Conservation (phyloP, 2,329 filamentous ascomycete genomes). For the Xylaria sp. region DNA sequence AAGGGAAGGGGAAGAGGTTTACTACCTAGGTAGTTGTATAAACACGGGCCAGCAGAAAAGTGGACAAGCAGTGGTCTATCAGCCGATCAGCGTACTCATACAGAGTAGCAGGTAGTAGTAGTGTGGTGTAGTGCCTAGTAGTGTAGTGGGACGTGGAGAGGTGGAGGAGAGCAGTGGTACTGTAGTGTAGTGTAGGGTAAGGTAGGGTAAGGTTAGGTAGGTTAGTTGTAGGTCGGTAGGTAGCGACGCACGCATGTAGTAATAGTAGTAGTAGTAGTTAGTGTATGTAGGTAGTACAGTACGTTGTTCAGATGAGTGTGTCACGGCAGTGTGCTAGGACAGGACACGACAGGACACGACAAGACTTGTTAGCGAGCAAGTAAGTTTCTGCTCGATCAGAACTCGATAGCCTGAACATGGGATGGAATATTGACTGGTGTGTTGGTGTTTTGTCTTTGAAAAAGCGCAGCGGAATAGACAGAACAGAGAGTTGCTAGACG, state of each 20-base stretch:
- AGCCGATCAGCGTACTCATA: conserved; percentile 25
- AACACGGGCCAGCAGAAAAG: conserved; percentile 29
- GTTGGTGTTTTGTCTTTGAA: neutral
- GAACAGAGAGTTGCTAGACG: neutral
- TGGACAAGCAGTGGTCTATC: conserved; percentile 31
- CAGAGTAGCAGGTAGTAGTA: conserved; percentile 7
- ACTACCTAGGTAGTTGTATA: conserved; percentile 20
- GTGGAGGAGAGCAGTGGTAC: conserved; percentile 8
- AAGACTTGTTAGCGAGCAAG: neutral
- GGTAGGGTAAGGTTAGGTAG: too few relatives aligned
- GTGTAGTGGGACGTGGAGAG: conserved; percentile 12
- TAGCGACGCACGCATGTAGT: too few relatives aligned
- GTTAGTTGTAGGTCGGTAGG: too few relatives aligned
- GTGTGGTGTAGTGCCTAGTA: conserved; percentile 7
- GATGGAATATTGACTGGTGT: neutral
- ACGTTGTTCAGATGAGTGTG: neutral
- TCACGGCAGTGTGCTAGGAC: neutral
- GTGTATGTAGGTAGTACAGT: neutral
- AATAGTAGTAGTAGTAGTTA: neutral
- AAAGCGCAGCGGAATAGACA: neutral
- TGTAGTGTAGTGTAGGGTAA: too few relatives aligned
- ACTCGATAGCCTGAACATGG: neutral
- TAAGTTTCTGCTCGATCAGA: too few relatives aligned
- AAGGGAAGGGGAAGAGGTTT: too few relatives aligned
- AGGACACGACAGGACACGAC: too few relatives aligned